Evolutionary conservation across 2,329 filamentous ascomycete species (phyloP).

Genomic region (Verticillium dahliae): DNA sequence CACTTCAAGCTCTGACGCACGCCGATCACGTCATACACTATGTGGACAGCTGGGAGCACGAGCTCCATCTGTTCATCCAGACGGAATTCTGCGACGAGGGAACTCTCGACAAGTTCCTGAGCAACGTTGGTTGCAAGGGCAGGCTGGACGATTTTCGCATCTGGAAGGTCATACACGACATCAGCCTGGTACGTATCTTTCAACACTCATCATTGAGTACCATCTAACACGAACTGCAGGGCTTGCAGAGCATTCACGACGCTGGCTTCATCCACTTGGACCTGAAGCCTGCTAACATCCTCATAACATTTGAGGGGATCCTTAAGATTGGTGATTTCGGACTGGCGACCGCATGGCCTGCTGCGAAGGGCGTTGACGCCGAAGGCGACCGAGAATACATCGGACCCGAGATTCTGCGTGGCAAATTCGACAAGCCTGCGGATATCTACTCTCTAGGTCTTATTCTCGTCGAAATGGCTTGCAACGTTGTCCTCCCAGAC

Average conservation of each 20-base stretch:
- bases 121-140: conserved; percentile 74
- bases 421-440: conserved; percentile 80
- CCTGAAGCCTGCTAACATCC: conserved; percentile 77
- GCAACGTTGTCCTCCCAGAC: conserved; percentile 88
- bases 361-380: conserved; percentile 68
- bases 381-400: conserved; percentile 97
- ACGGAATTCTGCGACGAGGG: conserved; percentile 96
- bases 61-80: conserved; percentile 87
- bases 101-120: conserved; percentile 78
- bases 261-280: conserved; percentile 81
- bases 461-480: conserved; percentile 90
- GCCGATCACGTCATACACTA: conserved; percentile 83
- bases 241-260: conserved; percentile 83
- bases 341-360: conserved; percentile 73
- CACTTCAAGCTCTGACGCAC: conserved; percentile 68
- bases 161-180: conserved; percentile 92
- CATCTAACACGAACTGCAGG: conserved; percentile 44
- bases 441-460: conserved; percentile 93
- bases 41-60: conserved; percentile 81
- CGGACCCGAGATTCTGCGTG: conserved; percentile 83
- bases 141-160: conserved; percentile 95
- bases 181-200: conserved; percentile 61
- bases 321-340: conserved; percentile 86
- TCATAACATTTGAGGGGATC: conserved; percentile 74
- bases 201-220: neutral